Evolutionary conservation across 2,329 filamentous ascomycete species (phyloP).

Genomic region (Sarocladiaceae sp.): DNA sequence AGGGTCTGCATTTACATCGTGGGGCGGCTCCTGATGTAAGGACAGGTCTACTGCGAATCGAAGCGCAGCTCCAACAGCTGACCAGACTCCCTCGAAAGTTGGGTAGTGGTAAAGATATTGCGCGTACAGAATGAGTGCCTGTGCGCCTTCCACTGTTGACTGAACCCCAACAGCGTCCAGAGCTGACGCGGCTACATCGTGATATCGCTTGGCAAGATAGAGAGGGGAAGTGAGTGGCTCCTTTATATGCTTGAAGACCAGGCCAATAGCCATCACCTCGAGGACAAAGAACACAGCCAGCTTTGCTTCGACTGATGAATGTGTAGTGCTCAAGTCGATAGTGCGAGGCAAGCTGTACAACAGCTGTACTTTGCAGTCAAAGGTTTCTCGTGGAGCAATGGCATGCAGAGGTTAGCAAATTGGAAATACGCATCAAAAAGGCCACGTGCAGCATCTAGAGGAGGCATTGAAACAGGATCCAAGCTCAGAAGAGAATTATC

Average conservation of each 20-base stretch:
- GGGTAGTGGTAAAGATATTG: constrained; percentile 4
- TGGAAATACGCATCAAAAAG: constrained; percentile 1
- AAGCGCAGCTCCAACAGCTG: background rate
- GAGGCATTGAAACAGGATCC: background rate
- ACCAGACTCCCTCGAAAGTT: background rate
- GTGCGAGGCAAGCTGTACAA: background rate
- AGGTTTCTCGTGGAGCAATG: constrained; percentile 3
- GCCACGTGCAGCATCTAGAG: background rate
- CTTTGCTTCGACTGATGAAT: background rate
- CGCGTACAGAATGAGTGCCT: background rate
- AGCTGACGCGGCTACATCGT: background rate
- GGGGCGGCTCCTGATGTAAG: background rate
- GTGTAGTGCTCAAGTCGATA: background rate
- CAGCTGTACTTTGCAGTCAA: background rate
- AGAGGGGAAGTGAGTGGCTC: background rate
- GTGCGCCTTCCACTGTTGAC: background rate
- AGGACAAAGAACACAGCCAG: background rate
- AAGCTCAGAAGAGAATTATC: background rate
- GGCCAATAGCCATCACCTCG: background rate
- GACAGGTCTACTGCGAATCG: background rate
- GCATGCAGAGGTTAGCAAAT: background rate
- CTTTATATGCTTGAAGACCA: background rate
- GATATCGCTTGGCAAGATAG: background rate
- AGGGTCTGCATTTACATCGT: background rate
- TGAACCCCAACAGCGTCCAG: background rate